Evolutionary conservation across 1,284 basidiomycete species (phyloP).

Genomic region (Chalciporus sp.): DNA sequence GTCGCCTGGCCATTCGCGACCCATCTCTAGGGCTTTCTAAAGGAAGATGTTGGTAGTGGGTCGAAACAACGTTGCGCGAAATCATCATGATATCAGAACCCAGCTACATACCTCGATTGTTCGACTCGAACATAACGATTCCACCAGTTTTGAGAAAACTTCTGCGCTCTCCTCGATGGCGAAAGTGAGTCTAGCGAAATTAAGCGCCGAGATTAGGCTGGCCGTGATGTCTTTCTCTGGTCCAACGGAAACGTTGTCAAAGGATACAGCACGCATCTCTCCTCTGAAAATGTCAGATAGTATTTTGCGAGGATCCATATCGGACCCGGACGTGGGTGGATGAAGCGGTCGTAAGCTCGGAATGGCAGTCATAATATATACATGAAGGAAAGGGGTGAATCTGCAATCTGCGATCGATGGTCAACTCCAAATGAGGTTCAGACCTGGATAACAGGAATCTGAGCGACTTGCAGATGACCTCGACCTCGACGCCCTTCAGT

Average conservation of each 20-base stretch:
- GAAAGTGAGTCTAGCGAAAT: slow-evolving; percentile 54
- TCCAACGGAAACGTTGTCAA: slow-evolving; percentile 44
- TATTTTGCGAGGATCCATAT: slow-evolving; percentile 22
- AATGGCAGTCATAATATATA: not conserved
- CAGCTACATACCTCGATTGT: slow-evolving; percentile 43
- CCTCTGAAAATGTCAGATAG: slow-evolving; percentile 27
- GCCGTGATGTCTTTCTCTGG: slow-evolving; percentile 40
- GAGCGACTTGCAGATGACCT: too few relatives aligned
- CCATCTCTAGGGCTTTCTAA: slow-evolving; percentile 53
- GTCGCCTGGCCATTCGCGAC: slow-evolving; percentile 46
- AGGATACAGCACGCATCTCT: slow-evolving; percentile 36
- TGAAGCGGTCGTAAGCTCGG: not conserved
- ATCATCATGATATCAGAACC: too few relatives aligned
- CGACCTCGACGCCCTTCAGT: too few relatives aligned
- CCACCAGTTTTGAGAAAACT: slow-evolving; percentile 37
- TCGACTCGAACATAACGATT: slow-evolving; percentile 38
- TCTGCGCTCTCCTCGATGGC: slow-evolving; percentile 35
- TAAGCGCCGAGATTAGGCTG: slow-evolving; percentile 58
- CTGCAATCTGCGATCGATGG: too few relatives aligned
- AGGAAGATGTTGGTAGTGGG: not conserved
- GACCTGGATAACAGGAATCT: too few relatives aligned
- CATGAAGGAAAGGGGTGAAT: not conserved
- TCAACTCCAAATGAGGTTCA: too few relatives aligned
- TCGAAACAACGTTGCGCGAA: not conserved
- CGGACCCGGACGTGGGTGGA: not conserved